Evolutionary conservation across 345 rosid genomes (phyloP), one percentile per base, ranked within the genome.

Genomic region (Gossypium herbaceum): DNA sequence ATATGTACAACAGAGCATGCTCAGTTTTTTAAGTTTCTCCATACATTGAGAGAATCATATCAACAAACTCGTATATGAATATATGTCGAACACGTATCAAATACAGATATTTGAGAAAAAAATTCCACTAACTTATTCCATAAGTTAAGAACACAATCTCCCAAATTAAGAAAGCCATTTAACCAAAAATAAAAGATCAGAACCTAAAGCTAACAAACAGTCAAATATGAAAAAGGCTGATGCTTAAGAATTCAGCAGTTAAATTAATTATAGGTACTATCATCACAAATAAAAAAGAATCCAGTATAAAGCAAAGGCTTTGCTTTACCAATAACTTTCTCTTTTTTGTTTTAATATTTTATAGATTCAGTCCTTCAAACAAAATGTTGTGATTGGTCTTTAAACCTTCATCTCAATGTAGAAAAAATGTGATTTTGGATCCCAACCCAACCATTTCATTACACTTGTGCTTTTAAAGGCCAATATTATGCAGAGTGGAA

Each of bases 51-150:
- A 34, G 1, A 34, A 34, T 34, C 41, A 34, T 34, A 48, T 48
- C 52, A 48, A 48, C 52, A 48, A 12, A 48, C 52, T 48, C 16
- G 1, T 48, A 13, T 12, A 48, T 13, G 13, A 48, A 13, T 51
- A 51, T 15, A 51, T 51, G n/a, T 50, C n/a, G 55, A 15, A 50
- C 55, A 1, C 1, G 55, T 12, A 5, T 34, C 41, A 34, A 34
- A 34, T 34, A 34, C 7, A 34, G 4, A 5, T 34, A 34, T 34
- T 34, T 34, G 41, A 34, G 41, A 34, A 34, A 34, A 34, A 34
- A 34, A 34, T 34, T 34, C 24, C 56, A 73, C 68, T 47, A 17
- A 73, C 11, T 45, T 60, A 59, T 73, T 73, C 44, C 22, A 16
- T 34, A 2, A 41, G 19, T n/a, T 34, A 34, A 64, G 3, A 41